Base-by-base conservation (phyloP, 73 alveolate species). In the Tetrahymena malaccensis region DNA sequence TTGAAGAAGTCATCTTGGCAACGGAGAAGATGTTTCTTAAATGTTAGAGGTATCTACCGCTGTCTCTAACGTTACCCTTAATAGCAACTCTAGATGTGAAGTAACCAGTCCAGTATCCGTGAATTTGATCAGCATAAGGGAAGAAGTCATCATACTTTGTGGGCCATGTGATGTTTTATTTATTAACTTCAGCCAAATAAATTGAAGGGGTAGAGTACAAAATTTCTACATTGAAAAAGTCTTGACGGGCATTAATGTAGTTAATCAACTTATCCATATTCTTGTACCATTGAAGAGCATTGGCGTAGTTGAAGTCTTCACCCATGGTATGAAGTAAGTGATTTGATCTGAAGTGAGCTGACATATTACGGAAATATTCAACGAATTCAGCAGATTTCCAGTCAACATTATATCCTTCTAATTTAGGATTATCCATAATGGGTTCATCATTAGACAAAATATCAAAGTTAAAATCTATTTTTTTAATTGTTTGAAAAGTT, bases 91-190 rank as follows among this genome's bases (percentile, higher is more conserved):
- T 96, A 57, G 99, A 97, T 34, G 99, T 97, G 97, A 96, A 98
- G 97, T 97, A 99, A 4, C 99, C 99, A 34, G 99, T 98, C 99
- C 99, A 99, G 96, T 96, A 98, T 34, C 96, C 98, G 96, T 95
- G 85, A 33, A 84, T 89, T 70, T 94, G 93, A 94, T 97, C 98
- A 56, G 98, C 97, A 96, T 97, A 98, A 10, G 99, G 99, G 98
- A 98, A 96, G 97, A 98, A 95, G 93, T 98, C 99, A 93, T 98
- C 99, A 35, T 43, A 43, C 94, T 97, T 98, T 3, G 96, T 94
- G 16, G 98, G 97, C 97, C 97, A 96, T 31, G 84, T 43, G 22
- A 96, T 35, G 31, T 96, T 93, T 84, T 50, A 25, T 55, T 94
- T 33, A 33, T 94, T 84, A 25, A 98, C 95, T n/a, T 97, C 96